Evolutionary conservation across 306 rosid genomes (phyloP).

Genomic region (Carpinus fangiana): DNA sequence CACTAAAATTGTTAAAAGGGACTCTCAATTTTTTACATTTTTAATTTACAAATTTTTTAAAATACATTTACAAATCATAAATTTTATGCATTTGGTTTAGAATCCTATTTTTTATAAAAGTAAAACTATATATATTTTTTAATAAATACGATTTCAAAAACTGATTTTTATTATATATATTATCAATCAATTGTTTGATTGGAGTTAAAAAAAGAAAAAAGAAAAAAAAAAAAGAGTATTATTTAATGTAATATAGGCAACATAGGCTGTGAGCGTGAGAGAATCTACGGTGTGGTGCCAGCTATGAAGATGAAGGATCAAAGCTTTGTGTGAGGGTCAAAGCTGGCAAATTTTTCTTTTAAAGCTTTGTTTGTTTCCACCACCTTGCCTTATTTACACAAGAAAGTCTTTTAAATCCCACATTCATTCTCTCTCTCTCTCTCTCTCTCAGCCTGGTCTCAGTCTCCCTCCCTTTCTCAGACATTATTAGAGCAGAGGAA

Average conservation of each 20-base stretch:
- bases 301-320: conserved; percentile 82
- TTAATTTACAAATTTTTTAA: no score
- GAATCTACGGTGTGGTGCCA: conserved; percentile 68
- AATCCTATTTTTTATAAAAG: no score
- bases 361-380: conserved; percentile 20
- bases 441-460: background rate
- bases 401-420: conserved; percentile 33
- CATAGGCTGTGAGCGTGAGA: conserved; percentile 23
- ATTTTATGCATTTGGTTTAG: no score
- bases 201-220: no score
- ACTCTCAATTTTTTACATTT: no score
- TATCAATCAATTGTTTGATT: no score
- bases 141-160: no score
- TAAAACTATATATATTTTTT: no score
- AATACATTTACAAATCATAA: no score
- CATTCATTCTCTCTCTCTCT: conserved; percentile 24
- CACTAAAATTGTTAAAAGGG: no score
- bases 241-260: conserved; percentile 4
- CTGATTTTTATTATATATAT: no score
- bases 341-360: conserved; percentile 51
- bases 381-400: conserved; percentile 27
- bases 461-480: conserved; percentile 22
- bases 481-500: conserved; percentile 26
- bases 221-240: no score
- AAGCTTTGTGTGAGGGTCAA: conserved; percentile 70